These are phyloP conservation scores for Diaporthe capsici DNA, from an alignment of 2,329 filamentous ascomycete species.

Conservation along the genomic window DNA sequence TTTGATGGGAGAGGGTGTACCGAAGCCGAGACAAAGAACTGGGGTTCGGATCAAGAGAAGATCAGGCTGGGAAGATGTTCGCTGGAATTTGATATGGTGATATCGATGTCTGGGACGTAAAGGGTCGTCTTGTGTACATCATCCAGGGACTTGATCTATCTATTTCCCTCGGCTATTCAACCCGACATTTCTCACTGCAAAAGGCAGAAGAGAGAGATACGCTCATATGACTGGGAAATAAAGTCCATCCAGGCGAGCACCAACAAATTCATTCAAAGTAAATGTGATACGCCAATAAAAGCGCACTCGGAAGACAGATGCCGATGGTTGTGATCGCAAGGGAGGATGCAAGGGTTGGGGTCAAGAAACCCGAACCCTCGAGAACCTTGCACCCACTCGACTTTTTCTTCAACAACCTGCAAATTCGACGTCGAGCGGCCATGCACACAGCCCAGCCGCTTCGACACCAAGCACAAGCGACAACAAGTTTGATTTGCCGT, in stretches of 20 bases:
- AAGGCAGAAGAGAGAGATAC: too few species aligned
- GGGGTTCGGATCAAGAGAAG: not conserved
- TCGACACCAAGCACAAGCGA: not conserved
- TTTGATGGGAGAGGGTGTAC: conserved; percentile 2
- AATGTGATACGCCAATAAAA: too few species aligned
- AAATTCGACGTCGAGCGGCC: too few species aligned
- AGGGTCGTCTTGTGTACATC: too few species aligned
- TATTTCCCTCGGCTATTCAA: too few species aligned
- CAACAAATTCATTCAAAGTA: too few species aligned
- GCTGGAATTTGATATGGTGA: conserved; percentile 16
- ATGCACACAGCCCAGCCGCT: not conserved
- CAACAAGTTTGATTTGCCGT: too few species aligned
- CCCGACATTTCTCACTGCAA: too few species aligned
- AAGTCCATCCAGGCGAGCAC: too few species aligned
- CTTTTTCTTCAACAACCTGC: not conserved
- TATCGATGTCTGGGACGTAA: not conserved
- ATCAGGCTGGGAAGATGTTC: conserved; percentile 9
- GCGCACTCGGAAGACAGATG: too few species aligned
- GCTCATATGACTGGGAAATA: too few species aligned
- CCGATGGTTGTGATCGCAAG: not conserved
- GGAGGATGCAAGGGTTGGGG: not conserved
- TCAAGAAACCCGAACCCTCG: not conserved
- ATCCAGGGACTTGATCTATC: too few species aligned
- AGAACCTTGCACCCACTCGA: not conserved
- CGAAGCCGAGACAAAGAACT: not conserved